These are phyloP conservation scores for Mortierella sp. DNA, from an alignment of 371 early-diverging fungal genomes.

Conservation along the genomic window DNA sequence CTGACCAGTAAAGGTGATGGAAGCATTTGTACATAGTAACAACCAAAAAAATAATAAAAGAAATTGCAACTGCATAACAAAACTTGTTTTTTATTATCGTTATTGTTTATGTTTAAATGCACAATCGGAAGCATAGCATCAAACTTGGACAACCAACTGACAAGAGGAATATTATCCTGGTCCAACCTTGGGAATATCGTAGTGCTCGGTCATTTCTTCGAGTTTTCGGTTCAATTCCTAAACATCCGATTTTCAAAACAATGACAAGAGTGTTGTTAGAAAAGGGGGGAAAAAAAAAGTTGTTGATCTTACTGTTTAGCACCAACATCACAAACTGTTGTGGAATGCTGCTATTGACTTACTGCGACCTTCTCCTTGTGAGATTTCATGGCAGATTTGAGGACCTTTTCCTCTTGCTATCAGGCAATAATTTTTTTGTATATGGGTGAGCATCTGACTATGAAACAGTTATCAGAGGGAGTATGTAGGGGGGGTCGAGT, in stretches of 20 bases:
- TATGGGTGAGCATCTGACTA: not conserved
- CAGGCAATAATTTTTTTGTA: not conserved
- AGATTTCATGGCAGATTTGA: conserved; percentile 69
- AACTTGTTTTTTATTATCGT: not conserved
- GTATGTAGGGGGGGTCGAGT: too few species aligned
- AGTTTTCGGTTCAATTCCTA: conserved; percentile 72
- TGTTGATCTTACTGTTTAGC: too few species aligned
- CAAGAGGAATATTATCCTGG: conserved; percentile 58
- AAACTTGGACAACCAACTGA: not conserved
- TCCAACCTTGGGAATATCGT: conserved; percentile 80
- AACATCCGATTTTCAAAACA: not conserved
- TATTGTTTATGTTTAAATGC: not conserved
- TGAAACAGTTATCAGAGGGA: too few species aligned
- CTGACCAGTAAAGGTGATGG: not conserved
- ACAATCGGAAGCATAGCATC: not conserved
- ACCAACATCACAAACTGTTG: too few species aligned
- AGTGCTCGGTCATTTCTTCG: conserved; percentile 77
- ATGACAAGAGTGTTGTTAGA: not conserved
- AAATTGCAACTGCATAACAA: not conserved
- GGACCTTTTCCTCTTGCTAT: conserved; percentile 74
- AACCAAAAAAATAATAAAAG: not conserved
- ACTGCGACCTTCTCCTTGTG: conserved; percentile 74
- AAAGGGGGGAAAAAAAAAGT: not conserved
- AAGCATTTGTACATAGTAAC: not conserved
- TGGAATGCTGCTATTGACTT: conserved; percentile 18